phyloP scores from a whole-genome alignment of 805 yeast species.

The Yarrowia keelungensis region DNA sequence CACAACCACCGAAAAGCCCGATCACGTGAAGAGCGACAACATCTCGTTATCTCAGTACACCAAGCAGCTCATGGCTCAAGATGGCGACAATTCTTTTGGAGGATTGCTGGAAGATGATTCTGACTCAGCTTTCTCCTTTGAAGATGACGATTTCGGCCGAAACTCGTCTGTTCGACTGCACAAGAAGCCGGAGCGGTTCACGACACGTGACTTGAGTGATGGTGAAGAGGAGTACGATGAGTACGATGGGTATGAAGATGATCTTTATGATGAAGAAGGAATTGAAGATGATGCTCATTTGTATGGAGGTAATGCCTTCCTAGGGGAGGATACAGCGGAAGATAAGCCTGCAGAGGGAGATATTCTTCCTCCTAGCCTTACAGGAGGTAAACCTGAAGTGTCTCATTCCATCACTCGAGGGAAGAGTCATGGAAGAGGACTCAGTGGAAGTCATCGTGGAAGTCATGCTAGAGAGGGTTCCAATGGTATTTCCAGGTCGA shows the following conservation, averaged over 20 bases:
- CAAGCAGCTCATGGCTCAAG: conserved; percentile 14
- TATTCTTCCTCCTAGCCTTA: not conserved
- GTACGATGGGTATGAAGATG: not conserved
- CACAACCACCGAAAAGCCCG: too few relatives aligned
- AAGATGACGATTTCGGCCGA: conserved; percentile 36
- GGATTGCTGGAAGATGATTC: conserved; percentile 2
- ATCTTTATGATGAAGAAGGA: conserved; percentile 1
- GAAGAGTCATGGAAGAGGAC: conserved; percentile 5
- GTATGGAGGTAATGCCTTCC: conserved; percentile 15
- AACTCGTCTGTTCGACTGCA: conserved; percentile 36
- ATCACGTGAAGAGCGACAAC: not conserved
- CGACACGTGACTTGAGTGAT: conserved; percentile 7
- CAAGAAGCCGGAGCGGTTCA: conserved; percentile 26
- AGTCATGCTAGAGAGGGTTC: not conserved
- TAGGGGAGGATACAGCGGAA: not conserved
- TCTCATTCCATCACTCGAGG: not conserved
- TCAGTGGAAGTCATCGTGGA: not conserved
- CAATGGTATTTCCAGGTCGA: not conserved
- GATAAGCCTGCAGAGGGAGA: not conserved
- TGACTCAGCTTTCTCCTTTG: conserved; percentile 28
- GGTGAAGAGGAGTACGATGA: conserved; percentile 15
- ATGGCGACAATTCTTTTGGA: not conserved
- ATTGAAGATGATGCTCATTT: conserved; percentile 16
- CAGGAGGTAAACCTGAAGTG: not conserved
- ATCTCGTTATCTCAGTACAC: not conserved